phyloP scores from a whole-genome alignment of 192 early-diverging fungal genomes.

The Coemansia sp. region DNA sequence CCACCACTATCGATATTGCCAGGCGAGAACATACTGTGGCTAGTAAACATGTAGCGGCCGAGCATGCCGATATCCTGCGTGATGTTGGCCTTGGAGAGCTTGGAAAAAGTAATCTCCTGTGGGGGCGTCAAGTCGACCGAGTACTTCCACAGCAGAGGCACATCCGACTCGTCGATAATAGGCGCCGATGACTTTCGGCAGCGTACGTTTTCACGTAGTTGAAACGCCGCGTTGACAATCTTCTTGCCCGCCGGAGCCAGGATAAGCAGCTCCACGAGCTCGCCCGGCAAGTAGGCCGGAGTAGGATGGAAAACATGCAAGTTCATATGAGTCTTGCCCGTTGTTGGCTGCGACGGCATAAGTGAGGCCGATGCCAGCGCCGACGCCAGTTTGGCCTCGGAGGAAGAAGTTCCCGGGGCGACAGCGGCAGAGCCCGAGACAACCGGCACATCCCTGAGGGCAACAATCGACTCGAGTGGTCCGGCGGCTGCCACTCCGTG shows the following conservation, averaged over 20 bases:
- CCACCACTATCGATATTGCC: background rate
- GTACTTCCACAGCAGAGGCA: conserved; percentile 52
- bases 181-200: conserved; percentile 54
- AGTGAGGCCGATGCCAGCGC: conserved; percentile 18
- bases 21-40: conserved; percentile 3
- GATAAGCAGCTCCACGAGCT: conserved; percentile 47
- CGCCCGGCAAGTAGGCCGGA: conserved; percentile 41
- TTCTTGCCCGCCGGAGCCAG: conserved; percentile 40
- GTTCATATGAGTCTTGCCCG: conserved; percentile 33
- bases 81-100: conserved; percentile 39
- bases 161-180: conserved; percentile 54
- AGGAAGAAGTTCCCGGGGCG: background rate
- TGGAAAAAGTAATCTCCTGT: conserved; percentile 37
- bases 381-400: background rate
- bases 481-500: conserved; percentile 14
- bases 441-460: conserved; percentile 29
- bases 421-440: background rate
- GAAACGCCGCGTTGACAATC: conserved; percentile 36
- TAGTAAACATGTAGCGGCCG: conserved; percentile 42
- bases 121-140: conserved; percentile 34
- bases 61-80: conserved; percentile 50
- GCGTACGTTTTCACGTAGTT: conserved; percentile 48
- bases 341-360: conserved; percentile 17
- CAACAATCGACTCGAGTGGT: conserved; percentile 36
- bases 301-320: conserved; percentile 49